phyloP scores from a whole-genome alignment of 2,329 filamentous ascomycete species.

The Trichoderma breve region DNA sequence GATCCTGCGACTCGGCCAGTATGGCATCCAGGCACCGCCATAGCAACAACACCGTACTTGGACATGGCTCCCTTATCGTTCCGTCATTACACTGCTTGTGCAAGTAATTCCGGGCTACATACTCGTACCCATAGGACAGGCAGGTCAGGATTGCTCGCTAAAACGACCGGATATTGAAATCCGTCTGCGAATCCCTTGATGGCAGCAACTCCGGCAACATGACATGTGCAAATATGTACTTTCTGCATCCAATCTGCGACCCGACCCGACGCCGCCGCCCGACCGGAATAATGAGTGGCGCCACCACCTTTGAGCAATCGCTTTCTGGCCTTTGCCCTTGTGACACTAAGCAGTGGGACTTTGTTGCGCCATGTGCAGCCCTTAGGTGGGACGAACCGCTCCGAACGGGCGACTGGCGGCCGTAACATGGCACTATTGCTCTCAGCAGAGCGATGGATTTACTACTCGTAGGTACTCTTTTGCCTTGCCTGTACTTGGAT shows the following conservation, averaged over 20 bases:
- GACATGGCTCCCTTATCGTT: neutral
- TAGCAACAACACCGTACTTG: neutral
- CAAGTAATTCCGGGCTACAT: neutral
- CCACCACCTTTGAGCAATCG: constrained; percentile 11
- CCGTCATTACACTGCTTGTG: neutral
- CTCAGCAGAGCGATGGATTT: neutral
- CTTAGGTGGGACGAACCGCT: constrained; percentile 25
- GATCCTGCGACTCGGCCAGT: neutral
- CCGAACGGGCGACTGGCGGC: constrained; percentile 20
- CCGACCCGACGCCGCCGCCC: constrained; percentile 23
- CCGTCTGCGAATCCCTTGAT: neutral
- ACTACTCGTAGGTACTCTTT: neutral
- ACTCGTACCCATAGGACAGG: neutral
- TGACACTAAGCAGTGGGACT: constrained; percentile 22
- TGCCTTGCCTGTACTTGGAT: neutral
- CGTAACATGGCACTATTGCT: neutral
- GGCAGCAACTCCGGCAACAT: neutral
- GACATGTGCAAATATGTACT: neutral
- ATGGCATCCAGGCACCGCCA: neutral
- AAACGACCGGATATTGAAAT: neutral
- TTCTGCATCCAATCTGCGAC: constrained; percentile 20
- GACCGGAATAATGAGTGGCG: constrained; percentile 20
- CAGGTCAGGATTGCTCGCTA: neutral
- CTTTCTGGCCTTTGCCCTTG: constrained; percentile 16
- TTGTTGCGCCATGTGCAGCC: constrained; percentile 20